Conservation (phyloP, 2,329 filamentous ascomycete species). For the Orbilia javanica region DNA sequence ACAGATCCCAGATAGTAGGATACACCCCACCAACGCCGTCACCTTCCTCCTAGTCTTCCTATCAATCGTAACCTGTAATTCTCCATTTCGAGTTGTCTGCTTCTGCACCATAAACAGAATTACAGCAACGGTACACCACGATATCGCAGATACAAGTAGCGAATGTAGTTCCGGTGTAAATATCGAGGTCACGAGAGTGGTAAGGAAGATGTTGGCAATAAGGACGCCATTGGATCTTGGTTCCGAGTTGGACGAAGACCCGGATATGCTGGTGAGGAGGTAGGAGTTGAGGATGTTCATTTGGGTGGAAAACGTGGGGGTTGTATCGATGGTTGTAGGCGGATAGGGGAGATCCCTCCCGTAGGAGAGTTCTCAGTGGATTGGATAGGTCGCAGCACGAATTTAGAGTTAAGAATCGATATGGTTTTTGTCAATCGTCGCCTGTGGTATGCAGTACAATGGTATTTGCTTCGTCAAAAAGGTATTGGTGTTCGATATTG, state of each 20-base stretch:
- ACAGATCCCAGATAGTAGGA: slow-evolving; percentile 47
- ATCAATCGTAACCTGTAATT: slow-evolving; percentile 34
- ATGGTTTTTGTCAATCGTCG: neutral
- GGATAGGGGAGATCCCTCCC: slow-evolving; percentile 16
- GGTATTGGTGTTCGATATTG: neutral
- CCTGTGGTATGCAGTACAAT: neutral
- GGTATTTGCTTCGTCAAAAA: neutral
- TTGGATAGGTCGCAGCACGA: neutral
- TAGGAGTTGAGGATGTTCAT: slow-evolving; percentile 56
- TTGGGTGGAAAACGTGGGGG: neutral
- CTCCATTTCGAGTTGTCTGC: slow-evolving; percentile 35
- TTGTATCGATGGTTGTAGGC: neutral
- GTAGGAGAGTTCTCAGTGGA: slow-evolving; percentile 2
- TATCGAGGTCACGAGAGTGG: slow-evolving; percentile 37
- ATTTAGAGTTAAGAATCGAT: slow-evolving; percentile 6
- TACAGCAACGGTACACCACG: slow-evolving; percentile 54
- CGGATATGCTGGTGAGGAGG: slow-evolving; percentile 51
- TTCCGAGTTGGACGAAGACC: slow-evolving; percentile 29
- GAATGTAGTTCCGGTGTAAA: slow-evolving; percentile 48
- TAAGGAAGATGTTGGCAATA: slow-evolving; percentile 44
- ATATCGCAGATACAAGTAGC: slow-evolving; percentile 46
- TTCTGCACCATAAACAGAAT: slow-evolving; percentile 43
- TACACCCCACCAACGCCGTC: slow-evolving; percentile 46
- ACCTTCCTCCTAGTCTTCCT: slow-evolving; percentile 54
- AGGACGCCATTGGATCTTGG: slow-evolving; percentile 34